Evolutionary conservation across 768 basidiomycete species (phyloP), one percentile per base, ranked within the genome.

Genomic region (Leccinum rimulosum): DNA sequence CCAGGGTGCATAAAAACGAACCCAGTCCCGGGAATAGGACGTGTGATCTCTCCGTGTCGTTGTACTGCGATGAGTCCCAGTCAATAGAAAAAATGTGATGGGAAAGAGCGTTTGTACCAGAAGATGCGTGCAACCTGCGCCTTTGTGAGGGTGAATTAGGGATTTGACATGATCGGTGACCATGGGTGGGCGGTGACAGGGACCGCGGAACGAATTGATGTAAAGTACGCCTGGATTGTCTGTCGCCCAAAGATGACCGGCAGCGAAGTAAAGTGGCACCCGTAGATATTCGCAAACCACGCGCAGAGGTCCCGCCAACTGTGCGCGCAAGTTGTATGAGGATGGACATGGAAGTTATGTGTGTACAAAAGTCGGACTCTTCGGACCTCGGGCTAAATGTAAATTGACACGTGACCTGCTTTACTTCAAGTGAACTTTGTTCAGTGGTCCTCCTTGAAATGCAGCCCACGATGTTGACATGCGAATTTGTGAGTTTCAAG

Each of bases 11-110:
- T 7, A 17, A 38, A 54, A 14, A 64, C 80, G 45, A 61, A 89
- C 89, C 89, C 89, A 52, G 85, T 87, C 47, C 88, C 89, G 6
- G 85, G 82, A 52, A 76, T 73, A 63, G 88, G 89, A 43, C 85
- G 82, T n/a, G 76, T 77, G 38, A 88, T 71, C 52, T 70, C 66
- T n/a, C 81, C 84, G 67, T 90, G 88, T 17, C 61, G 67, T 31
- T 30, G 71, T 22, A 40, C 64, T 65, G 30, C 19, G 19, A 40
- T 9, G 28, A 38, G 11, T 51, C 14, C 30, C 54, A 40, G 50
- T 36, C 7, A 3, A 27, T 9, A n/a, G 19, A 38, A 25, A 2
- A 19, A 38, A 27, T 3, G 14, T 25, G 52, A 38, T 19, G 55
- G 43, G 4, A 38, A 35, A 15, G 28, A 12, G 10, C 0, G n/a